A percentile compares a stretch with the other conserved stretches of the same genome.
Conservation (phyloP, 257 asterid species). For the Leptodermis oblonga region DNA sequence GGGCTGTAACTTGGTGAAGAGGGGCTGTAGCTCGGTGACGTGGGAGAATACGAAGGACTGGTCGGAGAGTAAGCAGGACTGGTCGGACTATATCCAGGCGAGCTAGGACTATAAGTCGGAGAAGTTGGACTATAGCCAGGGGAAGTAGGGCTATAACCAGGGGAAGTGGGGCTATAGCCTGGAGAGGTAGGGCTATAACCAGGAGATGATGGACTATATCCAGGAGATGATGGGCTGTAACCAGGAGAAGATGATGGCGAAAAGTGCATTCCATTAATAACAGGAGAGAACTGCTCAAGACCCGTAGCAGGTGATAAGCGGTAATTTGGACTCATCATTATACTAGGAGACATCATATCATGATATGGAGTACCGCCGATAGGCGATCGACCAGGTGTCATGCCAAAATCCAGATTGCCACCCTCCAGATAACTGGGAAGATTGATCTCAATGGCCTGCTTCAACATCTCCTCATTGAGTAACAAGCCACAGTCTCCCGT, state of each 20-base stretch:
- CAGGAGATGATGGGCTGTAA: constrained; percentile 88
- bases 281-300: constrained; percentile 84
- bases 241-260: constrained; percentile 88
- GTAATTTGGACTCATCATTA: constrained; percentile 72
- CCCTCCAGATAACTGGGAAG: constrained; percentile 91
- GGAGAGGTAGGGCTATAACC: constrained; percentile 88
- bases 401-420: constrained; percentile 80
- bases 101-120: constrained; percentile 85
- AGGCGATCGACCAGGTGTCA: constrained; percentile 95
- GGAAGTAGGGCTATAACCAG: constrained; percentile 86
- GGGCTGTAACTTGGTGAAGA: constrained; percentile 88
- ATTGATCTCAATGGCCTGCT: constrained; percentile 86
- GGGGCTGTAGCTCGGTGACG: constrained; percentile 73
- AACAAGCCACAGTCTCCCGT: constrained; percentile 85
- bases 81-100: constrained; percentile 90
- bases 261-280: constrained; percentile 63
- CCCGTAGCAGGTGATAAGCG: constrained; percentile 70
- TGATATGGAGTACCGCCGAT: constrained; percentile 77
- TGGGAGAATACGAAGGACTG: constrained; percentile 87
- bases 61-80: constrained; percentile 94
- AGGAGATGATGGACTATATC: constrained; percentile 85
- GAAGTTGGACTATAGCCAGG: constrained; percentile 86
- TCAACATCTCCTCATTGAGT: constrained; percentile 89
- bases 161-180: constrained; percentile 82
- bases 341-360: constrained; percentile 93